Evolutionary conservation across 2,329 filamentous ascomycete species (phyloP).

Genomic region (Sarocladium brachiariae): DNA sequence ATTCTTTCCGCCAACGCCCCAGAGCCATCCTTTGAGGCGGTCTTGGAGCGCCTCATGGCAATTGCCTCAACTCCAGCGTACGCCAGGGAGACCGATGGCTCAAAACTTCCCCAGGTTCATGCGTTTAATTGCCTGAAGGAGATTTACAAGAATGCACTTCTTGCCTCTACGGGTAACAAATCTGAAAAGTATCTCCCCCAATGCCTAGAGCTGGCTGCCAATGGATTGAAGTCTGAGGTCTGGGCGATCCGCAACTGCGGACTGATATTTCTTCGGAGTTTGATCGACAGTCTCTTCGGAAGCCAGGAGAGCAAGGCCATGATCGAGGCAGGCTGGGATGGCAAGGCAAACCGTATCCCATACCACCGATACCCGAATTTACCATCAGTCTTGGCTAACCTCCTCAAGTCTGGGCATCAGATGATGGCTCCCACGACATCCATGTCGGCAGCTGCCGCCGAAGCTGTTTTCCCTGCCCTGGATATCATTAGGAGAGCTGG

Average conservation of each 20-base stretch:
- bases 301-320: conserved; percentile 62
- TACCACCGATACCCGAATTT: conserved; percentile 64
- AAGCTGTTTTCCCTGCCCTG: conserved; percentile 76
- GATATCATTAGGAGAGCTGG: conserved; percentile 70
- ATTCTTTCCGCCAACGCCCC: conserved; percentile 62
- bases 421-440: conserved; percentile 25
- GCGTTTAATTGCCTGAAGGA: conserved; percentile 91
- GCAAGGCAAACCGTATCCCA: conserved; percentile 56
- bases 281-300: conserved; percentile 74
- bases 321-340: conserved; percentile 58
- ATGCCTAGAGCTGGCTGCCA: conserved; percentile 72
- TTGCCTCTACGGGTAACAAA: conserved; percentile 63
- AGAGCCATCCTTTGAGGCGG: conserved; percentile 54
- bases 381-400: conserved; percentile 53
- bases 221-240: conserved; percentile 69
- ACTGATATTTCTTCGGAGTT: conserved; percentile 76
- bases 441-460: conserved; percentile 35
- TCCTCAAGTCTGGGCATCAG: conserved; percentile 49
- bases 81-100: conserved; percentile 51
- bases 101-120: conserved; percentile 82
- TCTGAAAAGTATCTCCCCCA: conserved; percentile 69
- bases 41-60: conserved; percentile 54
- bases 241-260: conserved; percentile 97
- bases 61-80: conserved; percentile 50
- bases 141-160: conserved; percentile 75